Base-by-base conservation (phyloP, 2,329 filamentous ascomycete species). In the Hypoxylon sp. region DNA sequence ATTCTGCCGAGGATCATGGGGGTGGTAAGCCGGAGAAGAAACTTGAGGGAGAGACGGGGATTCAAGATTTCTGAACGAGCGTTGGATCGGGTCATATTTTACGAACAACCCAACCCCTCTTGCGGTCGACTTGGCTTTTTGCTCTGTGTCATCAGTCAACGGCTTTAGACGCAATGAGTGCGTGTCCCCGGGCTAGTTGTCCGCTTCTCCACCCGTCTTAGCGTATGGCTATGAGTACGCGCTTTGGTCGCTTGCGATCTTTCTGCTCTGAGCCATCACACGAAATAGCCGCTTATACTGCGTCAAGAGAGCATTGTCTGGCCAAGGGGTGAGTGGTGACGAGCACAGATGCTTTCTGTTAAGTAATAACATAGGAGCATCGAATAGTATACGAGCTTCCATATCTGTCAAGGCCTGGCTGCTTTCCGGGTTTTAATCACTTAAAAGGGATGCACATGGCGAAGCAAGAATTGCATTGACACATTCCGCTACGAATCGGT, bases 11-110 rank as follows among this genome's bases (percentile, higher is more conserved):
- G 2, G 76, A 77, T 41, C 71, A 67, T 11, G 64, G 50, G 5
- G 64, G 57, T 17, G 69, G 73, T 11, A 62, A 74, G 76, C 52
- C 43, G n/a, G 56, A 32, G 52, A 71, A 68, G 65, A 63, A 6
- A 32, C 71, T 81, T 46, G 67, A 75, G 38, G 90, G 90, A 2
- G 88, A 93, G 78, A 93, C 91, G 19, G 91, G 91, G 0, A 79
- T 93, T 21, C 91, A 93, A 74, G 91, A 93, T 76, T 93, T 89
- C 74, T 93, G 85, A 73, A 41, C 1, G 43, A 13, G 38, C 2
- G 13, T 25, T 52, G 11, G 49, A 21, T 51, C 50, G 48, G 30
- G 7, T 21, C 19, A 36, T 62, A 7, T 11, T 14, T 41, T 19
- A 41, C 17, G 38, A 43, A 41, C 1, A 41, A 41, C 10, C 38